phyloP scores from a whole-genome alignment of 2,329 filamentous ascomycete species.

The Phialophora chinensis region DNA sequence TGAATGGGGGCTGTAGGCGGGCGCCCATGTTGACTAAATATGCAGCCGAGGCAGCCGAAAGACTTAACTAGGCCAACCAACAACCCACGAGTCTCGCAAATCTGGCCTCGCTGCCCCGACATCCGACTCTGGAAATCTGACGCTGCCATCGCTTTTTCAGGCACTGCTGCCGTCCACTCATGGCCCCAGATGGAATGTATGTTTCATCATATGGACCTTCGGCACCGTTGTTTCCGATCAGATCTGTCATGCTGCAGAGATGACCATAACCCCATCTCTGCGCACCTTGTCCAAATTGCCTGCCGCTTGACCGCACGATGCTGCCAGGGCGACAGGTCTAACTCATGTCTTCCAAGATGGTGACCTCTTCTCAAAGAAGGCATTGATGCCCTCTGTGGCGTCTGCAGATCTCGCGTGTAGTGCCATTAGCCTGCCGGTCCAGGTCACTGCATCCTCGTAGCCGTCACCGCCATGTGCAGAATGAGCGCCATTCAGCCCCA shows the following conservation, averaged over 20 bases:
- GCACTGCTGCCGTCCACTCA: not conserved
- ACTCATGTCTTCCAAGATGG: constrained; percentile 36
- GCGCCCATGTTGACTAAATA: not conserved
- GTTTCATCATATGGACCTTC: not conserved
- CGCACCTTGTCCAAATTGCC: not conserved
- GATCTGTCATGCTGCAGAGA: not conserved
- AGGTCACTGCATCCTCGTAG: constrained; percentile 39
- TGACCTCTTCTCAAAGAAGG: constrained; percentile 37
- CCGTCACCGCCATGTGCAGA: constrained; percentile 33
- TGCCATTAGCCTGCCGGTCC: constrained; percentile 39
- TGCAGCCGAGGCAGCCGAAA: constrained; percentile 2
- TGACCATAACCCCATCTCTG: too few relatives aligned
- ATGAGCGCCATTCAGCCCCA: constrained; percentile 25
- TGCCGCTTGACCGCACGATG: not conserved
- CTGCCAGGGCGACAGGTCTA: not conserved
- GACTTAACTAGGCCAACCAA: not conserved
- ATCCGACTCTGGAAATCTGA: not conserved
- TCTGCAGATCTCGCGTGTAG: constrained; percentile 37
- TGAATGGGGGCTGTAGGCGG: not conserved
- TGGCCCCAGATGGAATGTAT: not conserved
- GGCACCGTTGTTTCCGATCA: not conserved
- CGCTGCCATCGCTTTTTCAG: not conserved
- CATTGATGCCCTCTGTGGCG: constrained; percentile 35
- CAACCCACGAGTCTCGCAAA: not conserved
- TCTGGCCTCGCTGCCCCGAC: not conserved